Evolutionary conservation across 2,329 filamentous ascomycete species (phyloP).

Genomic region (Paraphoma chrysanthemicola): DNA sequence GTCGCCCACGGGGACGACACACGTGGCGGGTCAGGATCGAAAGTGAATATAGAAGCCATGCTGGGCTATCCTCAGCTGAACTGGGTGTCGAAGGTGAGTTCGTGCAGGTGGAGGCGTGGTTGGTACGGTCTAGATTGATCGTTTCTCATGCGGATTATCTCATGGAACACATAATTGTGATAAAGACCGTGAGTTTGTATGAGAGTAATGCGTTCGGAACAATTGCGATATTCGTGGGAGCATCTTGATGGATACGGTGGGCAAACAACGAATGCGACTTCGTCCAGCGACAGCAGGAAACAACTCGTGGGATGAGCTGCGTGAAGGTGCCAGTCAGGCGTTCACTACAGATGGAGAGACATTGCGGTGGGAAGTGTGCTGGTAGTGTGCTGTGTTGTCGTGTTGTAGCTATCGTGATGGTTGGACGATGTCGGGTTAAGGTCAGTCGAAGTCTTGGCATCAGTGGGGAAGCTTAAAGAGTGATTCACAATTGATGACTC

Average conservation of each 20-base stretch:
- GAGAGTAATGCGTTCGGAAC: conserved; percentile 58
- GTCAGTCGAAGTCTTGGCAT: conserved; percentile 2
- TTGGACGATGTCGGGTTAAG: conserved; percentile 4
- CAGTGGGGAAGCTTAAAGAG: background rate
- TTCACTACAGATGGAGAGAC: conserved; percentile 22
- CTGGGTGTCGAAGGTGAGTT: background rate
- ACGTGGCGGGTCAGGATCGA: conserved; percentile 83
- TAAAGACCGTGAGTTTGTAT: conserved; percentile 60
- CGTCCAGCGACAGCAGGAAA: conserved; percentile 21
- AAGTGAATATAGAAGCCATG: conserved; percentile 97
- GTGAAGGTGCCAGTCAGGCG: conserved; percentile 31
- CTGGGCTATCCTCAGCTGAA: background rate
- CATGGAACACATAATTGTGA: conserved; percentile 14
- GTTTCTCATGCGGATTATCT: conserved; percentile 14
- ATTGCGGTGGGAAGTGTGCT: conserved; percentile 9
- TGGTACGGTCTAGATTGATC: background rate
- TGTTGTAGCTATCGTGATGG: conserved; percentile 3
- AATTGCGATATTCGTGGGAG: conserved; percentile 55
- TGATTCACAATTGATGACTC: conserved; percentile 7
- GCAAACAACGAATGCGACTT: conserved; percentile 27
- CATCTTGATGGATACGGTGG: conserved; percentile 55
- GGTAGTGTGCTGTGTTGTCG: conserved; percentile 2
- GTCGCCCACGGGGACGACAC: conserved; percentile 93
- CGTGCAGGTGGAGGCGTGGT: background rate
- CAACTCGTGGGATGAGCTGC: conserved; percentile 28